Percentiles rank a stretch among this genome's conserved stretches.
Evolutionary conservation across 2,329 filamentous ascomycete species (phyloP).

Genomic region (Stachybotrys elegans): DNA sequence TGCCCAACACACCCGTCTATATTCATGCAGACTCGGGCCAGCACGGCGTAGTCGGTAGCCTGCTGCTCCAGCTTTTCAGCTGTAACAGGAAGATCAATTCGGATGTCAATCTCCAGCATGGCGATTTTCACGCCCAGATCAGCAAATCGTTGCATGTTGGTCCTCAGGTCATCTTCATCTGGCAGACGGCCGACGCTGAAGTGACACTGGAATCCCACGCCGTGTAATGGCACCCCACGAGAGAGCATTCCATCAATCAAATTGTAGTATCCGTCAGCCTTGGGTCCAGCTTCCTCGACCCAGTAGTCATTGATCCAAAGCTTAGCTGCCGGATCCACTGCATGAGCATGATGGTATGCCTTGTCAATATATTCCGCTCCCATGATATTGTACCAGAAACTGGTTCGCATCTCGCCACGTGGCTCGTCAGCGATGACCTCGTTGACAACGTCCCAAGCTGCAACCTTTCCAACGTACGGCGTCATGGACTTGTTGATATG

Average conservation of each 20-base stretch:
- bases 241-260: neutral
- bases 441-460: neutral
- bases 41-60: neutral
- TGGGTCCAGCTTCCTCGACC: neutral
- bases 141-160: neutral
- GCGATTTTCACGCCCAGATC: neutral
- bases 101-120: neutral
- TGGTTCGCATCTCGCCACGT: neutral
- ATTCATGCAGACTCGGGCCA: neutral
- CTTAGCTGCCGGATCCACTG: neutral
- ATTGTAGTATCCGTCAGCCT: neutral
- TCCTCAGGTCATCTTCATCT: neutral
- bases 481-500: neutral
- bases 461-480: neutral
- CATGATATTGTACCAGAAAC: neutral
- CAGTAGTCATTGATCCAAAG: neutral
- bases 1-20: neutral
- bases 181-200: neutral
- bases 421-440: neutral
- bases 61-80: neutral
- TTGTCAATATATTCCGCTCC: neutral
- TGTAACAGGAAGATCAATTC: neutral
- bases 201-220: neutral
- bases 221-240: neutral
- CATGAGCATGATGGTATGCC: neutral